Evolutionary conservation across 129 eudicot genomes (phyloP), one percentile per base, ranked within the genome.

Genomic region (Sambucus nigra): DNA sequence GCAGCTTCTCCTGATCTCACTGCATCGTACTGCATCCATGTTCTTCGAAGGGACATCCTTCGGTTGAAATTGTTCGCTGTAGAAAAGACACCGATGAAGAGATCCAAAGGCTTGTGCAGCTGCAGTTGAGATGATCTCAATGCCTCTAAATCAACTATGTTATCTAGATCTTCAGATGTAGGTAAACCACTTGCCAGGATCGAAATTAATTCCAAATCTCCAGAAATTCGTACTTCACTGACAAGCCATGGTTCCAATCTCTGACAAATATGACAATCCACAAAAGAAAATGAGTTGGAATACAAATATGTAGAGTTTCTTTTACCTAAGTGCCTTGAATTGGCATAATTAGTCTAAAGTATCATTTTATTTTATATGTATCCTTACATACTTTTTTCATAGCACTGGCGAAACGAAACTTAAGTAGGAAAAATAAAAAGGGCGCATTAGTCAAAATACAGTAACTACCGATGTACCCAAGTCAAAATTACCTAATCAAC

Each of bases 1-100:
- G n/a, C 66, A 46, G 58, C 66, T 49, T 20, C 18, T 39, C 67
- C 73, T 1, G 55, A 51, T 28, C 52, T 63, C 2, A 68, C 73
- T 40, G 55, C 61, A 59, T 22, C 42, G 29, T 68, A 68, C 52
- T 68, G 73, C 73, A 68, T 68, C 73, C 73, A 68, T 40, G 73
- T 39, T 53, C 73, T 68, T 35, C 73, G 29, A 16, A 68, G 53
- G 31, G 73, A 56, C 73, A 68, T 68, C 47, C 73, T 41, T 8
- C 60, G 73, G 51, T 68, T 61, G 47, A 68, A 68, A 44, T 68
- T 68, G 61, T 61, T 68, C 11, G 67, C 67, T 7, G 67, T 68
- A n/a, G 73, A 68, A 41, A 68, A 68, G 50, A 68, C 67, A 4
- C 73, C 73, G 60, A 68, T 55, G 15, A 68, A 47, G 33, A 68